Conservation (phyloP, 1,284 basidiomycete genomes). For the Coniferiporia sulphurascens region DNA sequence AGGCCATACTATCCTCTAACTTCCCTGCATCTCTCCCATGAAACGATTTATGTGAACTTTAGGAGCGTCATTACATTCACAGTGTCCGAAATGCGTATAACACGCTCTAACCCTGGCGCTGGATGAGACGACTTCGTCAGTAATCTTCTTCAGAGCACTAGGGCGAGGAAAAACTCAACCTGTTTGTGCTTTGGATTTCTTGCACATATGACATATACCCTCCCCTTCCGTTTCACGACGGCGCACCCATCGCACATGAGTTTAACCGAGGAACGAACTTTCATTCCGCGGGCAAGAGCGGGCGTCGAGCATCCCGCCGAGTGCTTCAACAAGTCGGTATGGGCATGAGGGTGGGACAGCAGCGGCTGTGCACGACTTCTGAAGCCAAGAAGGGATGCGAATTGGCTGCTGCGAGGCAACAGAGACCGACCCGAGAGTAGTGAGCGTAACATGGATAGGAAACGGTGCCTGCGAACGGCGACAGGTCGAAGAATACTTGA, state of each 20-base stretch:
- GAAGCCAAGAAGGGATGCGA: conserved; percentile 6
- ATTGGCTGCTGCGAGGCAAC: conserved; percentile 42
- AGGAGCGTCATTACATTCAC: too few relatives aligned
- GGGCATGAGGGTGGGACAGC: conserved; percentile 27
- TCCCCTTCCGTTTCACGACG: conserved; percentile 83
- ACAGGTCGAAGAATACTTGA: background rate
- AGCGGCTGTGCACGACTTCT: conserved; percentile 24
- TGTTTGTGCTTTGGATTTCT: conserved; percentile 98
- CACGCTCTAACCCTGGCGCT: conserved; percentile 56
- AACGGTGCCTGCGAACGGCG: background rate
- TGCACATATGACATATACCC: conserved; percentile 90
- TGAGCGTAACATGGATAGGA: conserved; percentile 54
- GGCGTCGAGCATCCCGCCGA: conserved; percentile 26
- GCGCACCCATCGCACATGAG: conserved; percentile 88
- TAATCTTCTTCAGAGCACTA: background rate
- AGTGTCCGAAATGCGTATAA: background rate
- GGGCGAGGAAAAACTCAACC: conserved; percentile 45
- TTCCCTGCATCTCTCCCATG: background rate
- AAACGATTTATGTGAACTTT: too few relatives aligned
- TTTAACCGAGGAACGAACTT: conserved; percentile 94
- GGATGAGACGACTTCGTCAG: conserved; percentile 19
- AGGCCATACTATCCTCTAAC: background rate
- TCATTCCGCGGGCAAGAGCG: conserved; percentile 76
- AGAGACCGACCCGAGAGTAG: conserved; percentile 61
- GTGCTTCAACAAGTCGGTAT: conserved; percentile 28